Percentiles rank a stretch among this genome's conserved stretches.
phyloP scores from a whole-genome alignment of 1,284 basidiomycete species.

The Fistulina hepatica region DNA sequence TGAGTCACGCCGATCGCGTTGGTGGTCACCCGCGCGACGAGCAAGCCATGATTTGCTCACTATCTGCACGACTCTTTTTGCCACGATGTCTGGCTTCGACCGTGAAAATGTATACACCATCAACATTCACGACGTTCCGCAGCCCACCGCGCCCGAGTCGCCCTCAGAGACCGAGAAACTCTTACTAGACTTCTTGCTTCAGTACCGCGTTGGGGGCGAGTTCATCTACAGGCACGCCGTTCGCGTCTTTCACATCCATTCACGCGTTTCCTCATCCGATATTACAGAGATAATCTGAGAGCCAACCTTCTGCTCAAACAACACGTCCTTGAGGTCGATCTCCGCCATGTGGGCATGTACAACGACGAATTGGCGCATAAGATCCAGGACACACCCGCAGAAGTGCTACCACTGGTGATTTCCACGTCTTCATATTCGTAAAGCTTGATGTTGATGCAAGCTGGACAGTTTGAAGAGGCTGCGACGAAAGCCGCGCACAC shows the following conservation, averaged over 20 bases:
- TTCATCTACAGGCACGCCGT: constrained; percentile 69
- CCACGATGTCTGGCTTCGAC: constrained; percentile 61
- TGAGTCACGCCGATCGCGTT: no score
- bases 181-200: constrained; percentile 76
- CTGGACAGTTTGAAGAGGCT: constrained; percentile 75
- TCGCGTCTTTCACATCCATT: constrained; percentile 4
- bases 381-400: constrained; percentile 82
- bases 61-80: neutral
- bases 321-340: constrained; percentile 85
- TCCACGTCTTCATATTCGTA: neutral
- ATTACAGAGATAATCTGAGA: constrained; percentile 74
- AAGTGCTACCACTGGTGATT: constrained; percentile 78
- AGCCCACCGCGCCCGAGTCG: constrained; percentile 41
- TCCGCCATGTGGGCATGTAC: constrained; percentile 84
- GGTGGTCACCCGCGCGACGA: no score
- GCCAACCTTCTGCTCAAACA: constrained; percentile 87
- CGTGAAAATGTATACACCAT: constrained; percentile 71
- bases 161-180: constrained; percentile 73
- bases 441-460: neutral
- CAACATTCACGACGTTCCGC: constrained; percentile 51
- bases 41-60: no score
- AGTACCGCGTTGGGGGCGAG: constrained; percentile 80
- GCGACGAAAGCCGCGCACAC: constrained; percentile 72
- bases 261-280: constrained; percentile 10
- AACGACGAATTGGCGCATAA: constrained; percentile 90